Conservation (phyloP, 2,329 filamentous ascomycete species). For the Exophiala sideris region DNA sequence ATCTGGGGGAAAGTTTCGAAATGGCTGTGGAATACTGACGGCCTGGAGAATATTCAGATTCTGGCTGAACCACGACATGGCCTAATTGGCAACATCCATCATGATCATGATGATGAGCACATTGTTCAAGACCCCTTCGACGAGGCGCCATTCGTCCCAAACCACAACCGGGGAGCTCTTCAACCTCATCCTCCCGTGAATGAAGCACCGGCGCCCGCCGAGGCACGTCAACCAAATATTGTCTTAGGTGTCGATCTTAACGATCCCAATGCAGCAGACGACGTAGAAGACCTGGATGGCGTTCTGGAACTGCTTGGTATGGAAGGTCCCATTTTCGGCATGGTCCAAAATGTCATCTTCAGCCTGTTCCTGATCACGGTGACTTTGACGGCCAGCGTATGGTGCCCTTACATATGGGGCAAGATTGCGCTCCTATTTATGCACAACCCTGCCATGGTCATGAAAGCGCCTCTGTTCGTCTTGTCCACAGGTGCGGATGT, state of each 20-base stretch:
- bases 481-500: constrained; percentile 73
- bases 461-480: constrained; percentile 68
- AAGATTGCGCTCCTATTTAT: constrained; percentile 76
- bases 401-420: constrained; percentile 87
- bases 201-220: constrained; percentile 7
- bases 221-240: constrained; percentile 54
- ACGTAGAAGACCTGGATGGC: constrained; percentile 92
- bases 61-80: constrained; percentile 33
- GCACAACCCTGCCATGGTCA: constrained; percentile 67
- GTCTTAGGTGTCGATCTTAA: constrained; percentile 66
- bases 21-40: constrained; percentile 47
- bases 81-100: not conserved
- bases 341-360: constrained; percentile 94
- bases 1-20: constrained; percentile 32
- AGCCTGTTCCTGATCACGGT: constrained; percentile 85
- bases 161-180: constrained; percentile 35
- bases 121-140: constrained; percentile 57
- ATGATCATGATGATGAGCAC: constrained; percentile 53
- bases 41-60: constrained; percentile 36
- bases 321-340: constrained; percentile 82
- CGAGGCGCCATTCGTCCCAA: constrained; percentile 60
- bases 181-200: constrained; percentile 5
- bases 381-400: constrained; percentile 80
- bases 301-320: constrained; percentile 95
- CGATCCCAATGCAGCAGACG: constrained; percentile 55